phyloP scores from a whole-genome alignment of 1,139 yeast species.

The Geotrichum citri-aurantii region DNA sequence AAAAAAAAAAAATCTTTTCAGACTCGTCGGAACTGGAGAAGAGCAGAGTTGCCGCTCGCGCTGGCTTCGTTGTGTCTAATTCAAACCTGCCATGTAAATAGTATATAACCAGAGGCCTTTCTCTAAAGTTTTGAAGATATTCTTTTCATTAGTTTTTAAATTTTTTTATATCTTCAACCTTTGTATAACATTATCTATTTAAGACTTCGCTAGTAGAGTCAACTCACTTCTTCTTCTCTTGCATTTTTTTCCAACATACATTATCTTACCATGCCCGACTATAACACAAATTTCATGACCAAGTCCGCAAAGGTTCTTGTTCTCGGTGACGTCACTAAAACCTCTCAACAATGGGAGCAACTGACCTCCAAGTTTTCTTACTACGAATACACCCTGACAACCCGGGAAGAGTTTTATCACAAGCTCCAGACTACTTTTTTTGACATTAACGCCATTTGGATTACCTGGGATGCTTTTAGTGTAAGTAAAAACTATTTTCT shows the following conservation, averaged over 20 bases:
- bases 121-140: not conserved
- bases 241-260: not conserved
- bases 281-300: not conserved
- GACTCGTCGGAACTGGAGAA: not conserved
- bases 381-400: constrained; percentile 15
- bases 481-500: no score
- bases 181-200: not conserved
- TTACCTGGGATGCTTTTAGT: constrained; percentile 25
- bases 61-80: no score
- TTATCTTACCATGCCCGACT: constrained; percentile 10
- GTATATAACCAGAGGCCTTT: not conserved
- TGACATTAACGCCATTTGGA: constrained; percentile 24
- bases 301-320: constrained; percentile 20
- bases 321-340: constrained; percentile 17
- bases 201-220: not conserved
- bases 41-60: not conserved
- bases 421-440: constrained; percentile 21
- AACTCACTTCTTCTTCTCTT: not conserved
- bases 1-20: not conserved
- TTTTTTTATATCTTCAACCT: not conserved
- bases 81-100: not conserved
- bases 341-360: constrained; percentile 11
- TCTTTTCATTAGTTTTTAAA: not conserved
- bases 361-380: constrained; percentile 8
- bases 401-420: constrained; percentile 21